A percentile compares a stretch with the other conserved stretches of the same genome.
Evolutionary conservation across 306 rosid genomes (phyloP).

Genomic region (Fragaria nilgerrensis): DNA sequence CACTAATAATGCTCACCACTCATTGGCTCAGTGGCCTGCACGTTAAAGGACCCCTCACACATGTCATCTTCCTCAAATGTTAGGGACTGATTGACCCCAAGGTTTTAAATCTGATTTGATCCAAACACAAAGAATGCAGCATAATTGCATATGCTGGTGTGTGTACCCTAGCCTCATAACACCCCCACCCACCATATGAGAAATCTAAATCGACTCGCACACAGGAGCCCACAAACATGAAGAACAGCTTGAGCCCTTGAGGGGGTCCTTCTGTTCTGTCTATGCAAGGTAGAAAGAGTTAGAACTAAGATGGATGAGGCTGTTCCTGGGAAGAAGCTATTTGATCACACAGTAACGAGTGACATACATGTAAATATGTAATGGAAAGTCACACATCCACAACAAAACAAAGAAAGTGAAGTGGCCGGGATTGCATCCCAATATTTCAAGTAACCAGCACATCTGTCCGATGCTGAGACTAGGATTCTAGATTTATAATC

Average conservation of each 20-base stretch:
- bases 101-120: background rate
- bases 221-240: background rate
- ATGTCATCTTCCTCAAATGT: slow-evolving; percentile 4
- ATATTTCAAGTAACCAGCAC: background rate
- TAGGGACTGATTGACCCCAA: background rate
- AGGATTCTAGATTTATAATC: background rate
- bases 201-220: background rate
- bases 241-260: background rate
- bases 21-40: background rate
- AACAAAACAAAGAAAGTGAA: background rate
- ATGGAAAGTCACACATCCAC: background rate
- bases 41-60: background rate
- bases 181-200: slow-evolving; percentile 1
- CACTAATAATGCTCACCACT: background rate
- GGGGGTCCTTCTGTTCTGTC: background rate
- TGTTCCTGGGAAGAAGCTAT: slow-evolving; percentile 1
- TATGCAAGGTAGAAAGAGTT: background rate
- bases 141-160: background rate
- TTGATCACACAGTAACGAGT: background rate
- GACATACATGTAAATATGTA: background rate
- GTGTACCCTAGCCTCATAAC: background rate
- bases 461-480: background rate
- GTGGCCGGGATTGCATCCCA: background rate
- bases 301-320: background rate
- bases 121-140: background rate